Conservation (phyloP, 495 filamentous ascomycete genomes). For the Penicillium herquei region DNA sequence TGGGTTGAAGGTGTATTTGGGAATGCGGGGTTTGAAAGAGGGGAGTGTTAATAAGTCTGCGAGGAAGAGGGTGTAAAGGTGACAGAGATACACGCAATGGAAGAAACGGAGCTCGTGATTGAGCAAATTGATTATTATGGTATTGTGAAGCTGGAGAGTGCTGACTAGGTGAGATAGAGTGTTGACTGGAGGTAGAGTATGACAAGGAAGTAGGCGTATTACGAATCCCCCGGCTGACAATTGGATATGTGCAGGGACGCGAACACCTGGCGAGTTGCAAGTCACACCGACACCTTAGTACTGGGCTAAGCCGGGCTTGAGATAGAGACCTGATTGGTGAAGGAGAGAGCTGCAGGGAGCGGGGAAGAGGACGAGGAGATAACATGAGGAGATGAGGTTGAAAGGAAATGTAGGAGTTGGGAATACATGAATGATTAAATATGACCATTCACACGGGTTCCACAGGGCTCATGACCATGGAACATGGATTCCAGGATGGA, state of each 20-base stretch:
- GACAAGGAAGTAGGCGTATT: slow-evolving; percentile 1
- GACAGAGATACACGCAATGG: no score
- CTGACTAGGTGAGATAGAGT: not conserved
- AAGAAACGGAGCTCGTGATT: not conserved
- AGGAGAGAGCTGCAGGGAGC: slow-evolving; percentile 5
- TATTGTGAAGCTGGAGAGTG: not conserved
- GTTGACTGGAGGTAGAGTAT: not conserved
- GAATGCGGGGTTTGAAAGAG: not conserved
- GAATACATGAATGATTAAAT: no score
- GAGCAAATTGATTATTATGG: not conserved
- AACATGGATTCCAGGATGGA: no score
- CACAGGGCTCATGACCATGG: no score
- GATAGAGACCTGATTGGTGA: slow-evolving; percentile 5
- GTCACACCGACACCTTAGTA: slow-evolving; percentile 19
- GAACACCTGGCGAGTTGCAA: slow-evolving; percentile 10
- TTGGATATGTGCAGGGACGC: slow-evolving; percentile 23
- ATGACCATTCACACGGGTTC: no score
- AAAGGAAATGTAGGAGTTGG: no score
- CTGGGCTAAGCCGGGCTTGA: not conserved
- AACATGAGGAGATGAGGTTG: not conserved
- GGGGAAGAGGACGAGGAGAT: slow-evolving; percentile 6
- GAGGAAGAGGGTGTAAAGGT: not conserved
- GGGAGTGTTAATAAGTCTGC: not conserved
- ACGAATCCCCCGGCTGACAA: not conserved
- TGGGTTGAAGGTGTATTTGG: not conserved